Conservation (phyloP, 164 flowering plant genomes). For the Vitis cinerea region DNA sequence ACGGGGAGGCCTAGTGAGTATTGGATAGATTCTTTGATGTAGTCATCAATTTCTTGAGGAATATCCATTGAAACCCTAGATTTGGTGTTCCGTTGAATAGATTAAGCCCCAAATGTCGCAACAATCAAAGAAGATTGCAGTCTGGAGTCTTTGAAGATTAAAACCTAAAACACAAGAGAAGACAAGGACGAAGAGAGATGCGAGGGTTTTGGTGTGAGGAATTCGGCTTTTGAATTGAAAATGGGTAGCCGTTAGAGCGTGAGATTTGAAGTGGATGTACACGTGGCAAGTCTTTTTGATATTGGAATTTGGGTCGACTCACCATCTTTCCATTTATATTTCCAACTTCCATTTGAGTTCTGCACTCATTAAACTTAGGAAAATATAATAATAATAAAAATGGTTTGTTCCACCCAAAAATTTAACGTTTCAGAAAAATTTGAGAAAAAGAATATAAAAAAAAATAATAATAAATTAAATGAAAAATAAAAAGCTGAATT, state of each 20-base stretch:
- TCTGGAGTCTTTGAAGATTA: too few relatives aligned
- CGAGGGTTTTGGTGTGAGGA: neutral
- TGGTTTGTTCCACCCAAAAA: too few relatives aligned
- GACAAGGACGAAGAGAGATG: neutral
- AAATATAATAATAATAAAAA: too few relatives aligned
- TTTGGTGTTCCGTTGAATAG: neutral
- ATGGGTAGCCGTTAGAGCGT: conserved; percentile 22
- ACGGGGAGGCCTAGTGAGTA: conserved; percentile 66
- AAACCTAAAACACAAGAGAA: neutral
- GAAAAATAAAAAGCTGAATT: too few relatives aligned
- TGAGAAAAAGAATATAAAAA: too few relatives aligned
- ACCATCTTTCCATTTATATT: too few relatives aligned
- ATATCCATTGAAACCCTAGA: conserved; percentile 43
- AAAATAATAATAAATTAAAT: too few relatives aligned
- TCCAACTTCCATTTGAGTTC: too few relatives aligned
- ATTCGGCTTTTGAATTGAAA: conserved; percentile 5
- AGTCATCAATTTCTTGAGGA: conserved; percentile 58
- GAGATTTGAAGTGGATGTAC: neutral
- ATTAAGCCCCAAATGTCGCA: neutral
- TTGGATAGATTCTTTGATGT: conserved; percentile 65
- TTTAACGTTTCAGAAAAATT: too few relatives aligned
- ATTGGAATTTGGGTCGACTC: too few relatives aligned
- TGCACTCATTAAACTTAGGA: too few relatives aligned
- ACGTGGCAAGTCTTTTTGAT: too few relatives aligned
- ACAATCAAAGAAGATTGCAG: conserved; percentile 1